A percentile compares a stretch with the other conserved stretches of the same genome.
phyloP scores from a whole-genome alignment of 225 moss, liverwort and hornwort species.

The Thuidium tamariscinum region DNA sequence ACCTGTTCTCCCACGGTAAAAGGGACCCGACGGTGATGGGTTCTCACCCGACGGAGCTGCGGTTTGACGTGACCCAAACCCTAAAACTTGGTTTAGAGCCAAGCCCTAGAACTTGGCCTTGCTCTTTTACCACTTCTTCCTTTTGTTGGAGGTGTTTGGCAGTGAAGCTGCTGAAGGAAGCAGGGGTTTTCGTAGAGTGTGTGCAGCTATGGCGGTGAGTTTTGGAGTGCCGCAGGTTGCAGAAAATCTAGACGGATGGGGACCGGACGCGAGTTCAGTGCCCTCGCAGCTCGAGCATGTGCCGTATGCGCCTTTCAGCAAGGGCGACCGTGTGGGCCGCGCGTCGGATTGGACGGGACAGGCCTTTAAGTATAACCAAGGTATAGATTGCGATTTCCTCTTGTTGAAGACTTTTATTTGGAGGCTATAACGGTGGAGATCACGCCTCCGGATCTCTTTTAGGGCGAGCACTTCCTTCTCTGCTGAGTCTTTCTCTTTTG shows the following conservation, averaged over 20 bases:
- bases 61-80: neutral
- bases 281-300: constrained; percentile 82
- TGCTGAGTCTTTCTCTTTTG: neutral
- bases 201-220: constrained; percentile 18
- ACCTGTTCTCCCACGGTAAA: neutral
- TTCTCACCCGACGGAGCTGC: neutral
- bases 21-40: neutral
- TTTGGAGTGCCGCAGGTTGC: constrained; percentile 87
- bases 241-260: constrained; percentile 95
- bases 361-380: constrained; percentile 67
- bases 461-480: neutral
- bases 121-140: neutral
- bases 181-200: neutral
- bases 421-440: neutral
- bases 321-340: constrained; percentile 86
- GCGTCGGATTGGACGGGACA: constrained; percentile 97
- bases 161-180: neutral
- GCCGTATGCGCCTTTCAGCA: constrained; percentile 95
- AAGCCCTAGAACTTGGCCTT: neutral
- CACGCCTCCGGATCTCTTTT: neutral
- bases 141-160: neutral
- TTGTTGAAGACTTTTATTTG: neutral
- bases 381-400: neutral
- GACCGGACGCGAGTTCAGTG: constrained; percentile 75
- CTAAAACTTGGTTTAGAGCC: neutral